These are phyloP conservation scores for Monoraphidium neglectum DNA, from an alignment of 139 green algal species.

Conservation along the genomic window DNA sequence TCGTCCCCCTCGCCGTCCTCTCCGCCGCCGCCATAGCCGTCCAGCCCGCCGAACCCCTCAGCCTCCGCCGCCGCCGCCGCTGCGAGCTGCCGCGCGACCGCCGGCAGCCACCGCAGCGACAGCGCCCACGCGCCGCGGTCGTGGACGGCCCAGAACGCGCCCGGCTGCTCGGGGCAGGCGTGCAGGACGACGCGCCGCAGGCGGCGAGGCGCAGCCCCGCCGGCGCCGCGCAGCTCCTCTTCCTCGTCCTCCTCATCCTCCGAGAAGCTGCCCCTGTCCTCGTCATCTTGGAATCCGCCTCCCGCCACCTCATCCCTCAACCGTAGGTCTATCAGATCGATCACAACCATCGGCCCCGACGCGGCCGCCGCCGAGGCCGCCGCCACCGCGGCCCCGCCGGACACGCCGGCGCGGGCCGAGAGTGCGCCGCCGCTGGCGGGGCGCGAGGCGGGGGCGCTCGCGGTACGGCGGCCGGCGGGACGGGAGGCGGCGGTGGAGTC, in stretches of 20 bases:
- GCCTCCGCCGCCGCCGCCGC: neutral
- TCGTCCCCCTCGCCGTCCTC: neutral
- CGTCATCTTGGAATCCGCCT: too few relatives aligned
- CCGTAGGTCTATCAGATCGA: too few relatives aligned
- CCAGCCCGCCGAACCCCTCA: neutral
- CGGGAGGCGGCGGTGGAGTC: too few relatives aligned
- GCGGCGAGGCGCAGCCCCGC: conserved; percentile 13
- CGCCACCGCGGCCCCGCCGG: too few relatives aligned
- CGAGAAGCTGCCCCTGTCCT: too few relatives aligned
- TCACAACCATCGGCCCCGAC: too few relatives aligned
- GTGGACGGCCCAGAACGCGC: conserved; percentile 26
- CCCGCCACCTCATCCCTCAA: too few relatives aligned
- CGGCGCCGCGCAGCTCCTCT: neutral
- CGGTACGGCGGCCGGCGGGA: too few relatives aligned
- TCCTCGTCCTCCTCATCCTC: conserved; percentile 13
- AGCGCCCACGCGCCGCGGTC: conserved; percentile 26
- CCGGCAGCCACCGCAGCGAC: conserved; percentile 19
- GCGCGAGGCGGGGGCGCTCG: too few relatives aligned
- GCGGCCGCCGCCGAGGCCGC: neutral
- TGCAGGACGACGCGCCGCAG: conserved; percentile 17
- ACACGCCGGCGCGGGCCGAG: too few relatives aligned
- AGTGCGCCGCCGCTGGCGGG: too few relatives aligned
- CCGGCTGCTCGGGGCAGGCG: conserved; percentile 15
- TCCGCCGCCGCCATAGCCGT: conserved; percentile 3
- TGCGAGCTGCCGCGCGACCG: neutral